These are phyloP conservation scores for Rhynchosporium agropyri DNA, from an alignment of 2,329 filamentous ascomycete genomes.

Conservation along the genomic window DNA sequence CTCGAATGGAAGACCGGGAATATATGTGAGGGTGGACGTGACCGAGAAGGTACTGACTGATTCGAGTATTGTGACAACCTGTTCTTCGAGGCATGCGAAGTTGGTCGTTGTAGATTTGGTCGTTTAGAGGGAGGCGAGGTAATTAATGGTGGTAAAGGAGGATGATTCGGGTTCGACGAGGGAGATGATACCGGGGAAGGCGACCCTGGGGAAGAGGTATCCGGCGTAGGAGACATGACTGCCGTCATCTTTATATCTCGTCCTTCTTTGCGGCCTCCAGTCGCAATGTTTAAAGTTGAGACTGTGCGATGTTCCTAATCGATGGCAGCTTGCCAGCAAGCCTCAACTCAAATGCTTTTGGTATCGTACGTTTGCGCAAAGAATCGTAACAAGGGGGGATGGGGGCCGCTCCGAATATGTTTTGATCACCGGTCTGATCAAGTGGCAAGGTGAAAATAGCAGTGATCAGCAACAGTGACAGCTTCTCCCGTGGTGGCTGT, in stretches of 20 bases:
- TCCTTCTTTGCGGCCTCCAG: slow-evolving; percentile 7
- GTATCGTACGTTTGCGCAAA: slow-evolving; percentile 26
- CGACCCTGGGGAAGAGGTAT: slow-evolving; percentile 51
- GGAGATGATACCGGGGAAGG: slow-evolving; percentile 51
- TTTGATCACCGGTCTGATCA: slow-evolving; percentile 22
- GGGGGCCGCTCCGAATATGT: slow-evolving; percentile 17
- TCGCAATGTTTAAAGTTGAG: slow-evolving; percentile 16
- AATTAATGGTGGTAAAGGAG: slow-evolving; percentile 58
- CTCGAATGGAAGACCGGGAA: slow-evolving; percentile 85
- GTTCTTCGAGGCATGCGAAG: slow-evolving; percentile 78
- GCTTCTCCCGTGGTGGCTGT: slow-evolving; percentile 8
- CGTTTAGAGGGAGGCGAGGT: slow-evolving; percentile 58
- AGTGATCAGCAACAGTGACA: slow-evolving; percentile 18
- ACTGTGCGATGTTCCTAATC: slow-evolving; percentile 25
- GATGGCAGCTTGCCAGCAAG: slow-evolving; percentile 40
- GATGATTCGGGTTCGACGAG: slow-evolving; percentile 54
- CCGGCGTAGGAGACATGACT: slow-evolving; percentile 57
- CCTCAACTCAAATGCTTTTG: slow-evolving; percentile 24
- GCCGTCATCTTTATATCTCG: slow-evolving; percentile 42
- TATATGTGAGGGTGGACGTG: slow-evolving; percentile 77
- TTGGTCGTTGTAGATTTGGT: slow-evolving; percentile 64
- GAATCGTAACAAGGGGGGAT: slow-evolving; percentile 17
- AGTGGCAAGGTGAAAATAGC: slow-evolving; percentile 13
- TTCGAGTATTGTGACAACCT: slow-evolving; percentile 83
- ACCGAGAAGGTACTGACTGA: slow-evolving; percentile 67